phyloP scores from a whole-genome alignment of 164 flowering plant species.

The Saururus chinensis region DNA sequence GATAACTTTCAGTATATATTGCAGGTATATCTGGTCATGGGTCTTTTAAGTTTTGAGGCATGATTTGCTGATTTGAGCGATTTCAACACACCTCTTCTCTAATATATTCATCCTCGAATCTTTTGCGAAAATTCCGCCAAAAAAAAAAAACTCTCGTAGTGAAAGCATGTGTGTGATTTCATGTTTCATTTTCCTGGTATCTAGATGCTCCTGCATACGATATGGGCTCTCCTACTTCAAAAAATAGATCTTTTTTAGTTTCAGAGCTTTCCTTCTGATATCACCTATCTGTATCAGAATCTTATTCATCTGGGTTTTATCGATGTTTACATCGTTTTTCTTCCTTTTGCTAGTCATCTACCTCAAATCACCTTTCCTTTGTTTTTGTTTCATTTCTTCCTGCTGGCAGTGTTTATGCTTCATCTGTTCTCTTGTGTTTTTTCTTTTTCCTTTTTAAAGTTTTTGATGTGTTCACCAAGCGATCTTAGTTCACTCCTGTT shows the following conservation, averaged over 20 bases:
- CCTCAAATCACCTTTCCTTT: too few species aligned
- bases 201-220: background rate
- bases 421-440: too few species aligned
- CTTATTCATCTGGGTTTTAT: background rate
- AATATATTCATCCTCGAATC: background rate
- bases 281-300: slow-evolving; percentile 9
- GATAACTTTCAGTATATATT: background rate
- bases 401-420: too few species aligned
- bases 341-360: too few species aligned
- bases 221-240: background rate
- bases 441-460: too few species aligned
- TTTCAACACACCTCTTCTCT: too few species aligned
- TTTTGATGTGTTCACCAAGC: background rate
- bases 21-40: background rate
- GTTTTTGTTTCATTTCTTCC: background rate
- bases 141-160: background rate
- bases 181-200: background rate
- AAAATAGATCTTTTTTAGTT: background rate
- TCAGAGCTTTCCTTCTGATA: background rate
- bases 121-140: background rate
- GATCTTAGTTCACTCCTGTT: too few species aligned
- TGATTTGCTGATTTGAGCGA: background rate
- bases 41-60: background rate
- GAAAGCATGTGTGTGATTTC: background rate
- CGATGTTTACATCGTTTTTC: background rate